Percentiles rank a stretch among this genome's conserved stretches.
Conservation (phyloP, 257 asterid species). For the Nicotiana tabacum region DNA sequence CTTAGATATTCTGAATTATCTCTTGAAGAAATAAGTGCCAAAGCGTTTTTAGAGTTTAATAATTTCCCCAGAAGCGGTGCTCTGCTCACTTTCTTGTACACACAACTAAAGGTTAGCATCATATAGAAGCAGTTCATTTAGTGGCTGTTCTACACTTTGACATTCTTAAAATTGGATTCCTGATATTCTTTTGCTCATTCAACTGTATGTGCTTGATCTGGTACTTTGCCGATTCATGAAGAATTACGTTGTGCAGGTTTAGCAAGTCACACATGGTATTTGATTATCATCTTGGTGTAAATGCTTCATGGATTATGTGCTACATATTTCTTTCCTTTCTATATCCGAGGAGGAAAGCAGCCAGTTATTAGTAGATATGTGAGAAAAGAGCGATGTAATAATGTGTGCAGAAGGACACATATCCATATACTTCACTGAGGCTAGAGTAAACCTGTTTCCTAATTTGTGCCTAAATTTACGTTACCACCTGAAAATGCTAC, state of each 20-base stretch:
- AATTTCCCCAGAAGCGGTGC: conserved; percentile 77
- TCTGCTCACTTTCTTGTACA: conserved; percentile 71
- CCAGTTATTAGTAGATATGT: not conserved
- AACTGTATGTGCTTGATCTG: not conserved
- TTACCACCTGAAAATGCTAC: not conserved
- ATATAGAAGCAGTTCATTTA: not conserved
- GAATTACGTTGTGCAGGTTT: not conserved
- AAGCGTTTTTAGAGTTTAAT: conserved; percentile 50
- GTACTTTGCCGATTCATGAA: not conserved
- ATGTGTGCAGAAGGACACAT: not conserved
- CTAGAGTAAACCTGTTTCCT: not conserved
- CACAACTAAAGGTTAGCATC: conserved; percentile 73
- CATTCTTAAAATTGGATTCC: not conserved
- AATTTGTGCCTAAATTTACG: not conserved
- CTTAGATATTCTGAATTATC: conserved; percentile 43
- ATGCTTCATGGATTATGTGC: not conserved
- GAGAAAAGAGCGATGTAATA: not conserved
- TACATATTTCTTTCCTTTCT: not conserved
- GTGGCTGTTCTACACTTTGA: not conserved
- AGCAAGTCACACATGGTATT: not conserved
- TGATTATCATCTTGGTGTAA: conserved; percentile 1
- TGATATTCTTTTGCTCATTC: not conserved
- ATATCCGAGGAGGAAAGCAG: not conserved
- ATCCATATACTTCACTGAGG: not conserved
- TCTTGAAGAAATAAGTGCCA: conserved; percentile 45